Evolutionary conservation across 2,329 filamentous ascomycete species (phyloP), one percentile per base, ranked within the genome.

Genomic region (Pseudogymnoascus sp.): DNA sequence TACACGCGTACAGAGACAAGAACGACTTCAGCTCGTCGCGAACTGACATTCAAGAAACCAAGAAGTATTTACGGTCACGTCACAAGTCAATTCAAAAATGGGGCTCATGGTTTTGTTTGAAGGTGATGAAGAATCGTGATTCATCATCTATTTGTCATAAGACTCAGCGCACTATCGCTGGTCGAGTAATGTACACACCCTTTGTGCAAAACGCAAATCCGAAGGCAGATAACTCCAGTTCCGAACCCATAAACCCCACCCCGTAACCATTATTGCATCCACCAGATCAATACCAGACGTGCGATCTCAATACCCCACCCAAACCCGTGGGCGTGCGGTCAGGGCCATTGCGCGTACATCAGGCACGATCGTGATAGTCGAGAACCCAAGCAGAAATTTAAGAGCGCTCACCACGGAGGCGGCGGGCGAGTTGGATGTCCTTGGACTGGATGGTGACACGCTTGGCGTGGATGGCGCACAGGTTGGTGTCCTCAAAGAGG

Each of bases 391-490:
- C 26, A 42, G 37, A 44, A 66, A 66, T 78, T 85, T 86, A 93
- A 83, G 91, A 92, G 78, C 90, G 89, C 83, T 95, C 93, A 70
- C 95, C 95, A 74, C 95, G 91, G 75, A 99, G 91, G 74, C 95
- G 90, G 72, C 95, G 90, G 74, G 93, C 93, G 61, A 97, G 87
- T 81, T 97, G 93, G 76, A 97, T 97, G 74, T 97, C 93, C 85
- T 97, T 97, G 79, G 79, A 75, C 80, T 93, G 93, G 80, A 97
- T 97, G 75, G 93, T 97, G 75, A 97, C 95, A 82, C 95, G 92
- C 87, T 97, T 97, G 80, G 95, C 93, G 81, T 97, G 95, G 79
- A 97, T 96, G 75, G 95, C 93, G 81, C 93, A 97, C 62, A 96
- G 82, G 83, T 97, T 97, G 81, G 93, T 97, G 77, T 97, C 93